Evolutionary conservation across 1,139 yeast genomes (phyloP), one percentile per base, ranked within the genome.

Genomic region (Hyphopichia fennica): DNA sequence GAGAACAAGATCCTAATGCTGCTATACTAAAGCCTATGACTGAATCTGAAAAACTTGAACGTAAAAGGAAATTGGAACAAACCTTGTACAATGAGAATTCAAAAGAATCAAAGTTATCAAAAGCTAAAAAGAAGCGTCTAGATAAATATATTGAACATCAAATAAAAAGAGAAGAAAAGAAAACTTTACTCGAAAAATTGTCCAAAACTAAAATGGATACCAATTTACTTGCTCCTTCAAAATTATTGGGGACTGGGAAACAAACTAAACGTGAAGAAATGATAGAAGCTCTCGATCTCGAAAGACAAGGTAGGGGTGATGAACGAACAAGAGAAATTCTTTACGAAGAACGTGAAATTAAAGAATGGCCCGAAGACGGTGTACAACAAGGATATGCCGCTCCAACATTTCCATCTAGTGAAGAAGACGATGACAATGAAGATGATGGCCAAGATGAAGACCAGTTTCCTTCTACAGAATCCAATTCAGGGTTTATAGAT

Each of bases 111-210:
- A 89, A 89, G 56, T 63, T 88, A 42, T 82, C 95, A 0, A 69
- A 80, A 40, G 76, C 84, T 37, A 93, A 91, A 64, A 80, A 79
- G 64, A 93, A 93, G 65, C 65, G 93, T 48, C 62, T 85, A 41
- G 91, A 85, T 49, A 84, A 85, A 59, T 85, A 84, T 56, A 83
- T 84, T 29, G 96, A 90, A 47, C 95, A 87, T 63, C 98, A 93
- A 62, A 63, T 93, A 49, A 86, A 87, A 52, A 77, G 96, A 59
- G 96, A 91, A 60, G 98, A 93, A 65, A 88, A 87, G 65, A 87
- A 86, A 52, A 77, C 77, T 3, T 69, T 93, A 44, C 69, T 93
- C 36, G 83, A 84, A 45, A 91, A 90, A 58, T 72, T 93, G 37
- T 74, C 84, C 33, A 74, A 74, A 18, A 82, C 95, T 1, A 81